These are phyloP conservation scores for Fonsecaea pedrosoi DNA, from an alignment of 2,329 filamentous ascomycete genomes.

Conservation along the genomic window DNA sequence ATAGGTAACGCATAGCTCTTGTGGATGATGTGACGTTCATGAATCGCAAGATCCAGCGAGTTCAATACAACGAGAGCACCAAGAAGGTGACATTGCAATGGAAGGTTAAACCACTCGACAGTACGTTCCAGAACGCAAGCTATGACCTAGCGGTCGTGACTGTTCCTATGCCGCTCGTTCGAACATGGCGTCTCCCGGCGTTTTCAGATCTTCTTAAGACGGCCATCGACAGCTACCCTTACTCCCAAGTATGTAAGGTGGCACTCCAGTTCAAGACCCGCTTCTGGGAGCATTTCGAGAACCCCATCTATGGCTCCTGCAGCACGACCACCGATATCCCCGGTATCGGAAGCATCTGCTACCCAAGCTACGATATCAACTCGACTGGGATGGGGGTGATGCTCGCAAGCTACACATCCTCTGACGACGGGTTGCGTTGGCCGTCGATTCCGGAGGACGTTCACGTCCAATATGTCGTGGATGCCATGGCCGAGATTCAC, in stretches of 20 bases:
- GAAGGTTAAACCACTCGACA: conserved; percentile 50
- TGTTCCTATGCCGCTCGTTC: conserved; percentile 68
- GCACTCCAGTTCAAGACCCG: conserved; percentile 72
- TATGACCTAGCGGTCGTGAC: conserved; percentile 73
- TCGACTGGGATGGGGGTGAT: conserved; percentile 67
- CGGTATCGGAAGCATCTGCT: conserved; percentile 68
- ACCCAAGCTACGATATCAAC: conserved; percentile 72
- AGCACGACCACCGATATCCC: conserved; percentile 64
- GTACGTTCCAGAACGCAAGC: conserved; percentile 54
- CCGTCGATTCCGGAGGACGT: conserved; percentile 62
- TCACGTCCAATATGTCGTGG: conserved; percentile 68
- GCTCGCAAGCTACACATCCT: conserved; percentile 62
- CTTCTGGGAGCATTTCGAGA: conserved; percentile 62
- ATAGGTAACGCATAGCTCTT: conserved; percentile 47
- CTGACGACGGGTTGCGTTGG: conserved; percentile 52
- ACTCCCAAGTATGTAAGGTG: conserved; percentile 62
- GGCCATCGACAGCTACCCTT: conserved; percentile 59
- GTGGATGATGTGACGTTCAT: conserved; percentile 65
- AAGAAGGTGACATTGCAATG: conserved; percentile 66
- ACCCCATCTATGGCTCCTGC: conserved; percentile 70
- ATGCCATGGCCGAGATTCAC: conserved; percentile 72
- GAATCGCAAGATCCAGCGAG: conserved; percentile 63
- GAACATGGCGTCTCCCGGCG: conserved; percentile 65
- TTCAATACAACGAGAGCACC: conserved; percentile 59
- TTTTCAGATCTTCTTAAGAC: conserved; percentile 59